Evolutionary conservation across 129 eudicot genomes (phyloP).

Genomic region (Artemisia tridentata): DNA sequence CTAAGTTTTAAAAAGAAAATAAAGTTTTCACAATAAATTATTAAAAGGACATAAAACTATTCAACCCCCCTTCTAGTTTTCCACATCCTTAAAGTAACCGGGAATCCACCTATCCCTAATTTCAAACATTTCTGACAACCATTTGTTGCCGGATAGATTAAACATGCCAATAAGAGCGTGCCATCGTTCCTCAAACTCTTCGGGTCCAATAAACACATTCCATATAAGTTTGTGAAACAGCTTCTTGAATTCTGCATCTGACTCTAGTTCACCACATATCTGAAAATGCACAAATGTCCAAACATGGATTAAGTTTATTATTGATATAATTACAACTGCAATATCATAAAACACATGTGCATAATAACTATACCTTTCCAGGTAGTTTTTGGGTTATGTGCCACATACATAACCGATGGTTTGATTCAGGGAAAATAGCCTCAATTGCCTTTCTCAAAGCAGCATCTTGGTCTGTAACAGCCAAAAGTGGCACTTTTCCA

Average conservation of each 20-base stretch:
- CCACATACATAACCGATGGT: constrained; percentile 5
- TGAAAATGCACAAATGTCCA: neutral
- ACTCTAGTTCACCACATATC: neutral
- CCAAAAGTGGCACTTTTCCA: neutral
- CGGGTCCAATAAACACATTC: neutral
- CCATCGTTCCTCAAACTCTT: neutral
- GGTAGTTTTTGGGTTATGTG: neutral
- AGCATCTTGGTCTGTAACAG: neutral
- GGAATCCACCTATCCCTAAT: neutral
- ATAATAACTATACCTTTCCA: neutral
- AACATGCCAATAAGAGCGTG: neutral
- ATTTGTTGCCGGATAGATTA: neutral
- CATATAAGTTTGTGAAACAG: neutral
- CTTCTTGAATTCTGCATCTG: neutral
- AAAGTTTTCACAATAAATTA: too few relatives aligned
- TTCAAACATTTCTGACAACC: neutral
- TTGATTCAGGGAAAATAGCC: neutral
- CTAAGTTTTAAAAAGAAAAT: too few relatives aligned
- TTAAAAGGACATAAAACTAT: too few relatives aligned
- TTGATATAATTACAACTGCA: neutral
- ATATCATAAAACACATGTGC: neutral
- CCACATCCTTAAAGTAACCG: neutral
- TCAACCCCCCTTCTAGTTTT: too few relatives aligned
- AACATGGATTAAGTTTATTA: neutral
- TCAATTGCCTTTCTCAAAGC: neutral